Conservation (phyloP, 2,329 filamentous ascomycete species). For the Pseudonectria buxi region DNA sequence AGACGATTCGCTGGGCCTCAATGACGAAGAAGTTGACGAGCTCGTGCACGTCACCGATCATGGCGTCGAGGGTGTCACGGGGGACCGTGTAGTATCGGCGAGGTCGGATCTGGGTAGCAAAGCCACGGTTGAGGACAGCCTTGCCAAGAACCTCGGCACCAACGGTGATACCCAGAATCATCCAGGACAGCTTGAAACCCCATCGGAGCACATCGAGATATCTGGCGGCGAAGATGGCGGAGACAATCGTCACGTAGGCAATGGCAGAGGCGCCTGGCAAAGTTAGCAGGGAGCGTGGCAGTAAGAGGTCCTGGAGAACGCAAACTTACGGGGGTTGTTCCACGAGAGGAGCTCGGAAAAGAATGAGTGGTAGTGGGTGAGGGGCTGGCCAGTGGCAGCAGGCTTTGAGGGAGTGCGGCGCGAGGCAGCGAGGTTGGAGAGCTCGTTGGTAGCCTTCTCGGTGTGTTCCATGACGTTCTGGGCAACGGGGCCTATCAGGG, state of each 20-base stretch:
- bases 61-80: constrained; percentile 51
- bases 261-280: constrained; percentile 54
- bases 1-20: constrained; percentile 61
- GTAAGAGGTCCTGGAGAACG: constrained; percentile 1
- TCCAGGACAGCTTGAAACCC: constrained; percentile 58
- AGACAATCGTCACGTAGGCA: constrained; percentile 52
- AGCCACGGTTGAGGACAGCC: constrained; percentile 51
- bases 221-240: constrained; percentile 55
- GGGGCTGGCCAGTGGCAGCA: constrained; percentile 53
- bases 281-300: constrained; percentile 7
- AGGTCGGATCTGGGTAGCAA: constrained; percentile 60
- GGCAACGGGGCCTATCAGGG: constrained; percentile 47
- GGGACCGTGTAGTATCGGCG: constrained; percentile 62
- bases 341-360: constrained; percentile 64
- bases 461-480: constrained; percentile 51
- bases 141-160: constrained; percentile 56
- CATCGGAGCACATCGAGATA: constrained; percentile 63
- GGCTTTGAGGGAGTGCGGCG: constrained; percentile 47
- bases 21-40: constrained; percentile 67
- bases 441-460: constrained; percentile 48
- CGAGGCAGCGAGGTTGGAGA: constrained; percentile 51
- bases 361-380: constrained; percentile 66
- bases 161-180: constrained; percentile 54
- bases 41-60: constrained; percentile 60
- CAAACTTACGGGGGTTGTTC: constrained; percentile 56